Conservation (phyloP, 2,329 filamentous ascomycete genomes). For the Cordyceps fumosorosea region DNA sequence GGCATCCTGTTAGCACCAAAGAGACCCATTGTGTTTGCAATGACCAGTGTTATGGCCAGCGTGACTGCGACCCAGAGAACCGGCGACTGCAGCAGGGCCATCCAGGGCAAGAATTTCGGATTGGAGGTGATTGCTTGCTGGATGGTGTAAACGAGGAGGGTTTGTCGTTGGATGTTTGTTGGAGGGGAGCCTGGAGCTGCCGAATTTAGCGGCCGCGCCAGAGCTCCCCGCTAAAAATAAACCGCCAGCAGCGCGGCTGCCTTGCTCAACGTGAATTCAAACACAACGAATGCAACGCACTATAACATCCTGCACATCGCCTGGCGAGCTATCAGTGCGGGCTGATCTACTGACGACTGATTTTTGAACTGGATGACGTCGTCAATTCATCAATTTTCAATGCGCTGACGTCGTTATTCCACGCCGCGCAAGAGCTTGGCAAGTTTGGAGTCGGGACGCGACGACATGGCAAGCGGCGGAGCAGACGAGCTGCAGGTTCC, state of each 20-base stretch:
- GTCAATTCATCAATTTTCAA: not conserved
- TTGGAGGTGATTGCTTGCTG: not conserved
- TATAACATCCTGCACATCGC: not conserved
- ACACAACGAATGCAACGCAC: not conserved
- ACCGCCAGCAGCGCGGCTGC: not conserved
- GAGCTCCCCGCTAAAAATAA: not conserved
- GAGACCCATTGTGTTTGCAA: slow-evolving; percentile 54
- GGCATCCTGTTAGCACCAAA: slow-evolving; percentile 68
- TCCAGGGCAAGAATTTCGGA: not conserved
- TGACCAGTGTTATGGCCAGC: slow-evolving; percentile 28
- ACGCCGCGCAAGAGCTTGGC: not conserved
- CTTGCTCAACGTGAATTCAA: not conserved
- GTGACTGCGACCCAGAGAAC: slow-evolving; percentile 20
- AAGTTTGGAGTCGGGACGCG: not conserved
- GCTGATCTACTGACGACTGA: not conserved
- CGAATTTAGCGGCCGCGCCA: not conserved
- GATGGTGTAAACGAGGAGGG: not conserved
- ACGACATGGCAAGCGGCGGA: slow-evolving; percentile 23
- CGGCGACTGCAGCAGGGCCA: slow-evolving; percentile 5
- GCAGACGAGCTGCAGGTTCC: slow-evolving; percentile 40
- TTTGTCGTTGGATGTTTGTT: not conserved
- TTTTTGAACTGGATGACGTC: no score
- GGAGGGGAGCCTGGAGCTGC: not conserved
- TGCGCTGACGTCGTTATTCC: not conserved
- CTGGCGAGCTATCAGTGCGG: no score